A percentile compares a stretch with the other conserved stretches of the same genome.
These are phyloP conservation scores for Exophiala sp. DNA, from an alignment of 2,329 filamentous ascomycete genomes.

Conservation along the genomic window DNA sequence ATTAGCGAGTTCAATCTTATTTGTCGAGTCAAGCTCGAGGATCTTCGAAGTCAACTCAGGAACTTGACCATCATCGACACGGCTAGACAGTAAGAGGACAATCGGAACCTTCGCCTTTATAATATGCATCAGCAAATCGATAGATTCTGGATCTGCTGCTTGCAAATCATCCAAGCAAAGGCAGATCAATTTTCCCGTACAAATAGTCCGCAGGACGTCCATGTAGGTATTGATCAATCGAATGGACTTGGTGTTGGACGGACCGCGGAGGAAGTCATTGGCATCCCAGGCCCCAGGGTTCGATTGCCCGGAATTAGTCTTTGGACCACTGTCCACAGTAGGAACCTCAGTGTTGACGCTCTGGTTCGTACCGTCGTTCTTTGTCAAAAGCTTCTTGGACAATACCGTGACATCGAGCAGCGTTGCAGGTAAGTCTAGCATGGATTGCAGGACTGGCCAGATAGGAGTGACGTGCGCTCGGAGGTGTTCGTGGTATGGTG, in stretches of 20 bases:
- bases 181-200: constrained; percentile 80
- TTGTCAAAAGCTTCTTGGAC: constrained; percentile 33
- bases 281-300: constrained; percentile 19
- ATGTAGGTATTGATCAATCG: constrained; percentile 84
- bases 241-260: constrained; percentile 51
- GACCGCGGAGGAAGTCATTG: constrained; percentile 37
- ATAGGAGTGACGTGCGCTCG: constrained; percentile 54
- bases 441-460: constrained; percentile 55
- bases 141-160: constrained; percentile 81
- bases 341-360: constrained; percentile 25
- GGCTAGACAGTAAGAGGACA: constrained; percentile 74
- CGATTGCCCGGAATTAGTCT: not conserved
- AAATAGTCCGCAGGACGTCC: constrained; percentile 78
- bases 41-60: constrained; percentile 39
- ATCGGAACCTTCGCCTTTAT: constrained; percentile 75
- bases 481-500: constrained; percentile 59
- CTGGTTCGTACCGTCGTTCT: constrained; percentile 15
- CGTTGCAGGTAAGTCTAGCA: constrained; percentile 68
- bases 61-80: constrained; percentile 61
- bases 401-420: constrained; percentile 39
- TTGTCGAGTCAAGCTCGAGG: constrained; percentile 58
- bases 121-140: constrained; percentile 79
- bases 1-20: constrained; percentile 65
- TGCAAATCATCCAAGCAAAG: constrained; percentile 87
- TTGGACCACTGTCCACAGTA: constrained; percentile 14